These are phyloP conservation scores for Fusarium subtropicale DNA, from an alignment of 2,329 filamentous ascomycete genomes.

Conservation along the genomic window DNA sequence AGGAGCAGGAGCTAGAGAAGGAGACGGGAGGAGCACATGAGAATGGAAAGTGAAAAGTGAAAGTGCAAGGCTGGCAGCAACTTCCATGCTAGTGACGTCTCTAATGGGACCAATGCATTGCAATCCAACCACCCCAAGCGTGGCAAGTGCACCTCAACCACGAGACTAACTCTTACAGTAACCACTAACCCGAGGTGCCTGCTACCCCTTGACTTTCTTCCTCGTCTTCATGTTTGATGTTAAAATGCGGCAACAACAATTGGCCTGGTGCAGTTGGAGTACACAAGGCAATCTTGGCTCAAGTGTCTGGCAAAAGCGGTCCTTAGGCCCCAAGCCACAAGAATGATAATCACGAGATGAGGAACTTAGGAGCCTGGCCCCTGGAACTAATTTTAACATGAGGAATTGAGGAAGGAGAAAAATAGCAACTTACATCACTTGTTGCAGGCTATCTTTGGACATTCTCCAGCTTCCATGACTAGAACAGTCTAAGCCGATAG, in stretches of 20 bases:
- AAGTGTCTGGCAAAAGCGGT: background rate
- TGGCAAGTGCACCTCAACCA: constrained; percentile 13
- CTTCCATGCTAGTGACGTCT: constrained; percentile 35
- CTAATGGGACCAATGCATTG: background rate
- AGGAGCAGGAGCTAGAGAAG: constrained; percentile 8
- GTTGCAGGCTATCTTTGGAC: background rate
- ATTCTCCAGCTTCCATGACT: background rate
- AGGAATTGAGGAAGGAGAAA: background rate
- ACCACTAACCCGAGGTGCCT: background rate
- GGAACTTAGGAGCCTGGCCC: background rate
- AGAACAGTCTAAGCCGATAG: background rate
- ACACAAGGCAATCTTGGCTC: background rate
- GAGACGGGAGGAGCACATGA: constrained; percentile 14
- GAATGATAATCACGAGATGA: constrained; percentile 13
- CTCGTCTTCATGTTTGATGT: background rate
- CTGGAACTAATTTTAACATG: background rate
- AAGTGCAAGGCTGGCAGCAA: constrained; percentile 33
- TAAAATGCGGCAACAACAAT: constrained; percentile 16
- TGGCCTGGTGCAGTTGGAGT: constrained; percentile 3
- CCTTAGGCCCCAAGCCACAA: constrained; percentile 2
- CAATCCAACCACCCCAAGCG: constrained; percentile 39
- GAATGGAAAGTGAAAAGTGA: constrained; percentile 21
- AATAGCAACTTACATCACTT: background rate
- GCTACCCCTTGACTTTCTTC: background rate
- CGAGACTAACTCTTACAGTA: background rate